phyloP scores from a whole-genome alignment of 2,329 filamentous ascomycete genomes.

The Penicillium verrucosum region DNA sequence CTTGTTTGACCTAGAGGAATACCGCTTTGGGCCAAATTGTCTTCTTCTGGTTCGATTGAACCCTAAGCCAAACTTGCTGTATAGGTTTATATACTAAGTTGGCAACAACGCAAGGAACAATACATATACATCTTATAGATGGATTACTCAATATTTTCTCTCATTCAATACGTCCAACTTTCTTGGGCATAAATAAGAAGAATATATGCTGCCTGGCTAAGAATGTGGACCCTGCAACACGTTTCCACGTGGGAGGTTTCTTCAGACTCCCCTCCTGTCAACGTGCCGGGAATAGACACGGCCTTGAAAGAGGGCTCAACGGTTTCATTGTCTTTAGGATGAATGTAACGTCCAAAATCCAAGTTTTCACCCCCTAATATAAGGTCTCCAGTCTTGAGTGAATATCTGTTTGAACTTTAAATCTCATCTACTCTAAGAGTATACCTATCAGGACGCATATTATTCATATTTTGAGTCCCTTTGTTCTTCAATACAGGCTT shows the following conservation, averaged over 20 bases:
- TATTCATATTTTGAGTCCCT: neutral
- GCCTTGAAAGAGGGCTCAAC: neutral
- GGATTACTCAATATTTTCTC: neutral
- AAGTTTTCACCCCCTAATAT: neutral
- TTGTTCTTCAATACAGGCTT: neutral
- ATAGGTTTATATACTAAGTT: neutral
- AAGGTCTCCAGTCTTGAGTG: neutral
- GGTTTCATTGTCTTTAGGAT: constrained; percentile 8
- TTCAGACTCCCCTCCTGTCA: neutral
- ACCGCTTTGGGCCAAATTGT: neutral
- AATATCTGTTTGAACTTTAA: neutral
- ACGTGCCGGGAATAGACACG: constrained; percentile 10
- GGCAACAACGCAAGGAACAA: neutral
- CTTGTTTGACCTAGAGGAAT: neutral
- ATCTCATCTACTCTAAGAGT: neutral
- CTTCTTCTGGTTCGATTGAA: neutral
- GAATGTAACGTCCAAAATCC: constrained; percentile 13
- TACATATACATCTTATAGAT: no score
- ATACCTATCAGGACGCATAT: neutral
- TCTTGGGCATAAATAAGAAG: neutral
- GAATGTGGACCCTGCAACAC: neutral
- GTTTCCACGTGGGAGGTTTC: constrained; percentile 3
- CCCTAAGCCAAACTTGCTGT: neutral
- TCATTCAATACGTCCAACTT: neutral
- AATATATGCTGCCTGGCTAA: neutral